Conservation (phyloP, 345 rosid species). For the Brassica incana region DNA sequence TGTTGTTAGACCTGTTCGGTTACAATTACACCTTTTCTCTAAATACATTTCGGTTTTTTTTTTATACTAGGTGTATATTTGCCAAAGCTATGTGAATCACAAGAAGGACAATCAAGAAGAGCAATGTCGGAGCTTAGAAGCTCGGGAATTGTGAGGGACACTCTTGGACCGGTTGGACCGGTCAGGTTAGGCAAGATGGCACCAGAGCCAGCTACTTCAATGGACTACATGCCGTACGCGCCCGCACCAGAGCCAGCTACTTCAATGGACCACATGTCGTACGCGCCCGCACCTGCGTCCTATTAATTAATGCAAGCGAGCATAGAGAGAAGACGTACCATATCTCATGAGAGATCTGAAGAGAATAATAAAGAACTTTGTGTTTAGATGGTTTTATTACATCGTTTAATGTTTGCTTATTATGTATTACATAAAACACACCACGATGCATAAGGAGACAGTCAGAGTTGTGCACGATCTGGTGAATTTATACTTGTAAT, state of each 20-base stretch:
- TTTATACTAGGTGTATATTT: slow-evolving; percentile 62
- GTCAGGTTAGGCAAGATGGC: slow-evolving; percentile 25
- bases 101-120: slow-evolving; percentile 49
- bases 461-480: slow-evolving; percentile 10
- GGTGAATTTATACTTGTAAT: slow-evolving; percentile 5
- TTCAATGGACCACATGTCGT: background rate
- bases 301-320: background rate
- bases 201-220: slow-evolving; percentile 22
- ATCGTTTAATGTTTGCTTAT: slow-evolving; percentile 1
- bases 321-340: background rate
- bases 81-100: slow-evolving; percentile 70
- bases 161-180: slow-evolving; percentile 31
- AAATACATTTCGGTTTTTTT: background rate
- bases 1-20: background rate
- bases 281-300: slow-evolving; percentile 8
- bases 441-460: background rate
- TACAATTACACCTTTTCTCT: background rate
- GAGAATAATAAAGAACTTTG: slow-evolving; percentile 11
- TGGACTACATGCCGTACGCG: background rate
- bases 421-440: background rate
- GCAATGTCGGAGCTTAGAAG: slow-evolving; percentile 63
- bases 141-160: slow-evolving; percentile 48
- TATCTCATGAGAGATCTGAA: background rate
- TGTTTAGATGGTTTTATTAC: slow-evolving; percentile 12
- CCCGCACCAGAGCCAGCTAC: background rate